Conservation (phyloP, 306 rosid species). For the Vicia faba region DNA sequence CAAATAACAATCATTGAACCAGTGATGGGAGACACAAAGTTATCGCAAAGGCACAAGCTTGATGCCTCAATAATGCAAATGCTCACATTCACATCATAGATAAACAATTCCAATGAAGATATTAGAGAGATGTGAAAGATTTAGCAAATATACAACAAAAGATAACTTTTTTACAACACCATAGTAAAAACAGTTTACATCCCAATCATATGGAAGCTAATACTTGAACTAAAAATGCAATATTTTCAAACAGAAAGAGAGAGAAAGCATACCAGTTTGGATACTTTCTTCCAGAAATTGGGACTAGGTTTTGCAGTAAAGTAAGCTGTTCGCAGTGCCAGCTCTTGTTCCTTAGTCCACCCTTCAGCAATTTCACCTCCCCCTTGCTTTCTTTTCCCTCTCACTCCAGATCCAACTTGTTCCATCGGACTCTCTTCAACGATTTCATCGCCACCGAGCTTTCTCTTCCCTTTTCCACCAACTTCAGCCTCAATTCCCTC, state of each 20-base stretch:
- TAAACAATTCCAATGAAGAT: too few relatives aligned
- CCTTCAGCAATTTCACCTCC: slow-evolving; percentile 40
- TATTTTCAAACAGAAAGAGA: not conserved
- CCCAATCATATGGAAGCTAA: not conserved
- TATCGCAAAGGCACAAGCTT: too few relatives aligned
- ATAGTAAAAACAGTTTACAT: not conserved
- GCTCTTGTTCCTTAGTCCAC: slow-evolving; percentile 83
- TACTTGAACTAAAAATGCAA: not conserved
- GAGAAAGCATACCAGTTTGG: not conserved
- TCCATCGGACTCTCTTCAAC: slow-evolving; percentile 44
- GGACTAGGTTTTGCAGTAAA: slow-evolving; percentile 72
- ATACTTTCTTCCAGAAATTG: slow-evolving; percentile 53
- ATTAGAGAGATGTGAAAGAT: not conserved
- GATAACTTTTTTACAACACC: not conserved
- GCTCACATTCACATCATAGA: too few relatives aligned
- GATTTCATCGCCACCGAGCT: slow-evolving; percentile 7
- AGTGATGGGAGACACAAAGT: too few relatives aligned
- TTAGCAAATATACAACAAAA: not conserved
- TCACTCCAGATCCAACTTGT: not conserved
- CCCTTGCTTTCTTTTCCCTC: slow-evolving; percentile 54
- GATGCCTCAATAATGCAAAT: too few relatives aligned
- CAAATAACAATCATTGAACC: not conserved
- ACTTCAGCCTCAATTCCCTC: slow-evolving; percentile 27
- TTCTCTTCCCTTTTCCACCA: slow-evolving; percentile 17
- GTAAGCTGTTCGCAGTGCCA: slow-evolving; percentile 68